phyloP scores from a whole-genome alignment of 306 rosid genomes.

The Dalbergia cochinchinensis region DNA sequence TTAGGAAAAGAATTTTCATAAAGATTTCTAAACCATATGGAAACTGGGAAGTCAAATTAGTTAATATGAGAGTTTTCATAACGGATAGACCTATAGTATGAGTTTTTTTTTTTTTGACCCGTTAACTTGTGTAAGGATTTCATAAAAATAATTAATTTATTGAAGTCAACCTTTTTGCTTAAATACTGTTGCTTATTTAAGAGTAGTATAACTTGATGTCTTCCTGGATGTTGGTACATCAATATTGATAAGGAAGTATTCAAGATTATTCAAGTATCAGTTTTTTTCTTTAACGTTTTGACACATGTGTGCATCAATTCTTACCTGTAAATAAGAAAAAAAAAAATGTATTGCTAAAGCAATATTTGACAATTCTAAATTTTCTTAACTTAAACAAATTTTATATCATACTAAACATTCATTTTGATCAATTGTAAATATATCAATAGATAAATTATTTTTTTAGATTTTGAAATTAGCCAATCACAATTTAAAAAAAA shows the following conservation, averaged over 20 bases:
- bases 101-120: not conserved
- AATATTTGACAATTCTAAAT: not conserved
- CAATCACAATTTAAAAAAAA: too few species aligned
- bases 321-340: not conserved
- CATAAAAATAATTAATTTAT: conserved; percentile 21
- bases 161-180: conserved; percentile 22
- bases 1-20: too few species aligned
- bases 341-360: not conserved
- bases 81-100: too few species aligned
- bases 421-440: too few species aligned
- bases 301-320: conserved; percentile 10
- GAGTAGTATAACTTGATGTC: not conserved
- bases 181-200: conserved; percentile 9
- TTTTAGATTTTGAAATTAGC: too few species aligned
- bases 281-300: not conserved
- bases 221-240: not conserved
- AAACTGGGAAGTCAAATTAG: too few species aligned
- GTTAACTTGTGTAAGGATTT: conserved; percentile 11
- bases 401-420: too few species aligned
- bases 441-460: too few species aligned
- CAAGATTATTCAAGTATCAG: not conserved
- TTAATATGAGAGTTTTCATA: too few species aligned
- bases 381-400: not conserved
- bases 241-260: conserved; percentile 7
- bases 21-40: too few species aligned